Conservation (phyloP, 139 green algal species). For the Picochlorum sp. region DNA sequence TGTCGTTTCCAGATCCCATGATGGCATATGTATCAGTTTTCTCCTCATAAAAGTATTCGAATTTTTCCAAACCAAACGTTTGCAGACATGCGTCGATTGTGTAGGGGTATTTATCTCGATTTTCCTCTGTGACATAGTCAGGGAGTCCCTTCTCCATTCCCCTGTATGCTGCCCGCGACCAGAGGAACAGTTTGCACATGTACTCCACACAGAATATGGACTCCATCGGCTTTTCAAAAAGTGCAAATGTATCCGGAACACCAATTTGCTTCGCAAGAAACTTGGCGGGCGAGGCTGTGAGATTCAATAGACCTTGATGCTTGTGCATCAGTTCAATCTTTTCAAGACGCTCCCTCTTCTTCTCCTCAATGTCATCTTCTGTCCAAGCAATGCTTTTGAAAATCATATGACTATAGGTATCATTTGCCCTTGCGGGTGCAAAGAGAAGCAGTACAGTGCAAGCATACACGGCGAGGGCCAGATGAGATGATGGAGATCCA, state of each 20-base stretch:
- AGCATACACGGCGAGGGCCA: background rate
- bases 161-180: slow-evolving; percentile 34
- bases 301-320: background rate
- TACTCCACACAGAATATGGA: slow-evolving; percentile 62
- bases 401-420: background rate
- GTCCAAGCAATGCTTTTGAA: background rate
- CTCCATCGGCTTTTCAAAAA: slow-evolving; percentile 9
- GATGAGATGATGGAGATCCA: background rate
- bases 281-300: background rate
- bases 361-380: background rate
- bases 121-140: background rate
- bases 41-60: slow-evolving; percentile 31
- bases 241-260: background rate
- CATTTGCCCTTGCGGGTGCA: background rate
- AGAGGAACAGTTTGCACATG: slow-evolving; percentile 52
- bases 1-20: slow-evolving; percentile 25
- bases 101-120: background rate
- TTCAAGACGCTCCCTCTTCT: too few species aligned
- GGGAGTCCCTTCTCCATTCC: slow-evolving; percentile 15
- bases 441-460: background rate
- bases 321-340: background rate
- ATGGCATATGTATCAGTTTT: slow-evolving; percentile 28
- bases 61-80: background rate
- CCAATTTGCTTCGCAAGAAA: background rate
- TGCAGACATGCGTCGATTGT: background rate